phyloP scores from a whole-genome alignment of 1,139 yeast genomes.

The Debaryomycetaceae sp. region DNA sequence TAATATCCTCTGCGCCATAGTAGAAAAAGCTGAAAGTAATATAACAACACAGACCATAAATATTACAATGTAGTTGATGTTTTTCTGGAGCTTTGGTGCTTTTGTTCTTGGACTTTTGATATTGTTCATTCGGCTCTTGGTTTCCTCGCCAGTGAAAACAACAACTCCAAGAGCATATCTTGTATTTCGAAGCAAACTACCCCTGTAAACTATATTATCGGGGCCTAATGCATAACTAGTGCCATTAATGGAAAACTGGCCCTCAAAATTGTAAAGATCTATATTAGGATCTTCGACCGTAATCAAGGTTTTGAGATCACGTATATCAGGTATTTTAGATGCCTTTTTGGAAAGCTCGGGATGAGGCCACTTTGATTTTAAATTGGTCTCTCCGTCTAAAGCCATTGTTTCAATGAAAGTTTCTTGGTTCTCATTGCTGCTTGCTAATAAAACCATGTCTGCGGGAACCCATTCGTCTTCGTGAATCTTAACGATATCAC shows the following conservation, averaged over 20 bases:
- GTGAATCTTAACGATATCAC: constrained; percentile 69
- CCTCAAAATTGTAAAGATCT: constrained; percentile 91
- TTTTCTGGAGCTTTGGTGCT: constrained; percentile 84
- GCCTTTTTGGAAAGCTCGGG: constrained; percentile 53
- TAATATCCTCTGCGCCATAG: constrained; percentile 69
- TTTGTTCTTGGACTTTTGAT: constrained; percentile 84
- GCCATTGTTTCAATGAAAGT: constrained; percentile 96
- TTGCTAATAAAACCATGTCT: constrained; percentile 68
- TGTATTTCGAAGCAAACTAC: constrained; percentile 85
- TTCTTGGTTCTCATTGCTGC: constrained; percentile 62
- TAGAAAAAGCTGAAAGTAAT: constrained; percentile 71
- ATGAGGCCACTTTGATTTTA: constrained; percentile 72
- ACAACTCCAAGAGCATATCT: constrained; percentile 71
- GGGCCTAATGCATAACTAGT: constrained; percentile 61
- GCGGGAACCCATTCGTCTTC: constrained; percentile 95
- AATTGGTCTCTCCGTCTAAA: constrained; percentile 92
- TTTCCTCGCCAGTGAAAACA: constrained; percentile 91
- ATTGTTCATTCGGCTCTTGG: constrained; percentile 94
- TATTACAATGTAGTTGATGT: constrained; percentile 77
- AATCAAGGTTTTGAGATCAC: constrained; percentile 47
- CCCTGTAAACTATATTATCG: constrained; percentile 82
- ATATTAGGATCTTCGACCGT: constrained; percentile 87
- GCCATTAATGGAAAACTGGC: constrained; percentile 30
- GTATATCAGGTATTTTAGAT: constrained; percentile 50
- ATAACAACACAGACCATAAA: constrained; percentile 87